Evolutionary conservation across 2,329 filamentous ascomycete genomes (phyloP), one percentile per base, ranked within the genome.

Genomic region (Penicillium sp.): DNA sequence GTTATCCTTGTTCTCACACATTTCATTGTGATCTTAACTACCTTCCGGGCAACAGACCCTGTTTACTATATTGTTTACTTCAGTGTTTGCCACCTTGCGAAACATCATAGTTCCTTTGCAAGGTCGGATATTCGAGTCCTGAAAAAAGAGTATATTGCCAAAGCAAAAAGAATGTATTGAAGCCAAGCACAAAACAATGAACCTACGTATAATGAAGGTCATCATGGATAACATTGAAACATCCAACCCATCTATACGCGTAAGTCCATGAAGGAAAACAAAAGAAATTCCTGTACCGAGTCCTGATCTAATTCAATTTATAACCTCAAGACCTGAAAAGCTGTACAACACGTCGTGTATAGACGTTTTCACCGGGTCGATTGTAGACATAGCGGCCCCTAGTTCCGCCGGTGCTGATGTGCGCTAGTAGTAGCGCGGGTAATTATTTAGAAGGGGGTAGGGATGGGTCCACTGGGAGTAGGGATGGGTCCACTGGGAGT

Each of bases 121-220:
- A 33, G 9, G 3, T 42, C 33, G 33, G 10, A 50, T 22, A n/a
- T n/a, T 29, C 6, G 16, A 46, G 44, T 11, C n/a, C 9, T n/a
- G 44, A 19, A 43, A 29, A 51, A 52, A 21, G 9, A 39, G 27
- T 52, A 39, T 43, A 47, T 54, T 55, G 33, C 47, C 43, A n/a
- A 37, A 48, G 43, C 43, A 54, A 57, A 57, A 39, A 11, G 44
- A 55, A 48, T 44, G 43, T 56, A 54, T 55, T 55, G 49, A 35
- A 16, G 19, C 21, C 27, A 52, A 35, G 22, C 22, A 50, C 19
- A 10, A 39, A 31, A 57, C 10, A 54, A 46, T 27, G 49, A 49
- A 47, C 44, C 52, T n/a, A 50, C 35, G 24, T 52, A 37, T 29
- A 49, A 37, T 42, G 21, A 22, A 21, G 47, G 52, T 29, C 50